Base-by-base conservation (phyloP, 1,139 yeast genomes). In the Blastobotrys capitulatus region DNA sequence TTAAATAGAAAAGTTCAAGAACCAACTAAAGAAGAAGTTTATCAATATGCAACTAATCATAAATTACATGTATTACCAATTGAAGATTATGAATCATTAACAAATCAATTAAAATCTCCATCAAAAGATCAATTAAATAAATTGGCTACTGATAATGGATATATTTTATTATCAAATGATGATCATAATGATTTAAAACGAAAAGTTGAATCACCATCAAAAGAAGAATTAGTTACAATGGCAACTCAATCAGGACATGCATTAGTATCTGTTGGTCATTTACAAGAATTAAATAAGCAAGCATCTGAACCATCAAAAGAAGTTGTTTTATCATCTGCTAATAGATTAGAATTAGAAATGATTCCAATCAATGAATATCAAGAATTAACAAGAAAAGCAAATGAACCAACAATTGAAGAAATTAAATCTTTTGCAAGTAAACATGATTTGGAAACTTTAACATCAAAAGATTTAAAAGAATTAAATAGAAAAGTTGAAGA, bases 61-160 rank as follows among this genome's bases (percentile, higher is more conserved):
- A 66, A 65, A 15, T 46, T 64, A 18, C 60, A 62, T 6, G 56
- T 63, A 10, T 26, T 77, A 13, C 57, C 69, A 4, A 29, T 50
- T 1, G 57, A 48, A 25, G 67, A 67, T 20, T 59, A 63, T 40
- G 57, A 56, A 1, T 42, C 52, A 13, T 47, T 63, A 37, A 51
- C 50, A 46, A 38, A 45, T 25, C 42, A 44, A 35, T 4, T 22
- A 5, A 22, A 22, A 22, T 5, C 4, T 22, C 25, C 25, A 22
- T 22, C 25, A 22, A 22, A 22, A 22, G 25, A 22, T 22, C 7
- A 4, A 22, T 22, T 22, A 22, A 7, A 22, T 5, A 22, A 22
- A 22, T 22, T 22, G 7, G 25, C 25, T 5, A 5, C 7, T 5
- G 25, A 4, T 5, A 22, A 7, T 22, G 25, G 25, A 22, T 22